Percentiles rank a stretch among this genome's conserved stretches.
phyloP scores from a whole-genome alignment of 306 rosid species.

The Cucumis melo region DNA sequence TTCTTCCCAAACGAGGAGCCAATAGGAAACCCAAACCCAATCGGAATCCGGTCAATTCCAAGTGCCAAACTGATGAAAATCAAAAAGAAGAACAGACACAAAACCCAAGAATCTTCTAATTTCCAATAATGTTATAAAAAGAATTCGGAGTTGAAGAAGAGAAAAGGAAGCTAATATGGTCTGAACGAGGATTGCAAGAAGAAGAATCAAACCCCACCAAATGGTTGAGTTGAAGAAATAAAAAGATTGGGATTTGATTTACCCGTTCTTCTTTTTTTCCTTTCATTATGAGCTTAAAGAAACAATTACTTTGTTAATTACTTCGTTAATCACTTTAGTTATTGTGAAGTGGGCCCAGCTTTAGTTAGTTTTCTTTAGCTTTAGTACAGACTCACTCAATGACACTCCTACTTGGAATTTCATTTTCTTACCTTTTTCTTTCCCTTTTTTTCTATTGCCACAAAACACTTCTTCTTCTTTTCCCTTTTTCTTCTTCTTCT shows the following conservation, averaged over 20 bases:
- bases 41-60: not conserved
- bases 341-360: not conserved
- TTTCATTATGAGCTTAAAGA: not conserved
- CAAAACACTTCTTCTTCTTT: not conserved
- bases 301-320: not conserved
- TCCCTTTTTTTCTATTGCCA: not conserved
- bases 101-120: not conserved
- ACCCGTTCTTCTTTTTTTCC: not conserved
- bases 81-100: not conserved
- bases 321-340: not conserved
- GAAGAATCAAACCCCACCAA: slow-evolving; percentile 3
- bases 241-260: not conserved
- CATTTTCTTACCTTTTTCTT: not conserved
- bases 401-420: slow-evolving; percentile 1
- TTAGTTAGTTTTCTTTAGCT: not conserved
- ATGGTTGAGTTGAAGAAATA: slow-evolving; percentile 1
- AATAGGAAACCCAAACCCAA: slow-evolving; percentile 9
- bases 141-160: not conserved
- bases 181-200: not conserved
- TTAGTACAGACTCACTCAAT: not conserved
- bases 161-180: not conserved
- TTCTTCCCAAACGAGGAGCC: slow-evolving; percentile 15
- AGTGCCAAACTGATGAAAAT: not conserved
- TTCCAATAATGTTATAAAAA: no score
- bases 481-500: no score